Base-by-base conservation (phyloP, 2,329 filamentous ascomycete genomes). In the Diaporthe caulivora region DNA sequence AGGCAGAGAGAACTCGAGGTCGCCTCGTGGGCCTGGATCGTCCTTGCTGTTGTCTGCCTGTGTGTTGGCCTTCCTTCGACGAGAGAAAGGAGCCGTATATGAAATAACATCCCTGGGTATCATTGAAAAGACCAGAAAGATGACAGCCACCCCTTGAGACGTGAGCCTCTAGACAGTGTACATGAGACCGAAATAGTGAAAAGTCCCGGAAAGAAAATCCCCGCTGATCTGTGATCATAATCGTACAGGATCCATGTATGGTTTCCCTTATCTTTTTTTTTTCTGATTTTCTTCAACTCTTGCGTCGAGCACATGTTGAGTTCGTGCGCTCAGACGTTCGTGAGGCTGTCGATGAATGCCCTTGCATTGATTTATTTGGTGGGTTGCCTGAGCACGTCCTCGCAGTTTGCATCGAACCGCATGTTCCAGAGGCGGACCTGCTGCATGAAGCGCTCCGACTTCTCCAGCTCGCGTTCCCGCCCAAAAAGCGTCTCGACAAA, bases 401-500 rank as follows among this genome's bases (percentile, higher is more conserved):
- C 94, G 85, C 95, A 98, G 87, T 98, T 98, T 83, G 94, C 94
- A 80, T 98, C 95, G 83, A 98, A 99, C 60, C 96, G 93, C 84
- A 97, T 91, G 82, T 94, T 95, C 94, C 96, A 99, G 47, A 95
- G 88, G 65, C 94, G 91, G 80, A 98, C 92, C 76, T 91, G 92
- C 77, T 94, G 92, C 95, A 98, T 98, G 84, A 98, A 91, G 83
- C 93, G 94, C 87, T 98, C 95, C 2, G 96, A 98, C 83, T 92
- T 92, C 82, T 95, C 92, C 71, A 98, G 88, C 85, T 98, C 94
- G 76, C 95, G 91, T 81, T 98, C 96, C 76, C 93, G 92, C 77
- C 95, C 96, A 79, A 98, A 98, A 78, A 99, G 94, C 69, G 95
- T 95, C 82, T 98, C 93, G 80, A 99, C 96, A 80, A 99, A 98